Evolutionary conservation across 2,329 filamentous ascomycete genomes (phyloP).

Genomic region (Teratosphaeria zuluensis): DNA sequence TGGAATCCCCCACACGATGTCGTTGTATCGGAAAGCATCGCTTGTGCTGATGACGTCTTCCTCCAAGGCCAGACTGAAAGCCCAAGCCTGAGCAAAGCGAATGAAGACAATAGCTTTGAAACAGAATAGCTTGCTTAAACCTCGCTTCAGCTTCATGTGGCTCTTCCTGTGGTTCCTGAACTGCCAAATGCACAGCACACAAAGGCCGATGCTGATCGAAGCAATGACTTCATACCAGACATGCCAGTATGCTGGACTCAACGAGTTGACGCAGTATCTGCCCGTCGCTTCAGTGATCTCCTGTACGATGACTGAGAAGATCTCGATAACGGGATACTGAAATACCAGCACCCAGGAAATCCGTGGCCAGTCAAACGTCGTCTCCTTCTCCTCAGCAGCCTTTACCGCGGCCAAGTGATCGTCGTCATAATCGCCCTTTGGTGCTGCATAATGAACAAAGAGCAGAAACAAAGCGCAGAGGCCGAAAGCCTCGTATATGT

Average conservation of each 20-base stretch:
- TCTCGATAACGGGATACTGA: slow-evolving; percentile 19
- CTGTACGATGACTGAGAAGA: slow-evolving; percentile 13
- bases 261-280: slow-evolving; percentile 16
- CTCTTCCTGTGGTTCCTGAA: slow-evolving; percentile 18
- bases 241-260: slow-evolving; percentile 13
- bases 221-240: slow-evolving; percentile 14
- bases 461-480: slow-evolving; percentile 20
- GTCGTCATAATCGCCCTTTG: slow-evolving; percentile 12
- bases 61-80: slow-evolving; percentile 18
- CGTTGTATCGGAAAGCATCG: slow-evolving; percentile 13
- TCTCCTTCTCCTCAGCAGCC: slow-evolving; percentile 9
- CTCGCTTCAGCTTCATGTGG: slow-evolving; percentile 11
- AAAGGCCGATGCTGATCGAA: slow-evolving; percentile 12
- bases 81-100: slow-evolving; percentile 16
- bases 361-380: slow-evolving; percentile 10
- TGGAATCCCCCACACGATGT: slow-evolving; percentile 19
- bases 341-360: slow-evolving; percentile 20
- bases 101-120: slow-evolving; percentile 24
- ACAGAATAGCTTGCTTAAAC: slow-evolving; percentile 16
- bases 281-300: slow-evolving; percentile 15
- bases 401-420: slow-evolving; percentile 12
- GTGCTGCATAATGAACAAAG: slow-evolving; percentile 18
- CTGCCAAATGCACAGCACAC: slow-evolving; percentile 15
- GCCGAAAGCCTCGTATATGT: slow-evolving; percentile 22
- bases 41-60: slow-evolving; percentile 15